These are phyloP conservation scores for Symbiodinium natans DNA, from an alignment of 73 alveolate genomes.

Conservation along the genomic window DNA sequence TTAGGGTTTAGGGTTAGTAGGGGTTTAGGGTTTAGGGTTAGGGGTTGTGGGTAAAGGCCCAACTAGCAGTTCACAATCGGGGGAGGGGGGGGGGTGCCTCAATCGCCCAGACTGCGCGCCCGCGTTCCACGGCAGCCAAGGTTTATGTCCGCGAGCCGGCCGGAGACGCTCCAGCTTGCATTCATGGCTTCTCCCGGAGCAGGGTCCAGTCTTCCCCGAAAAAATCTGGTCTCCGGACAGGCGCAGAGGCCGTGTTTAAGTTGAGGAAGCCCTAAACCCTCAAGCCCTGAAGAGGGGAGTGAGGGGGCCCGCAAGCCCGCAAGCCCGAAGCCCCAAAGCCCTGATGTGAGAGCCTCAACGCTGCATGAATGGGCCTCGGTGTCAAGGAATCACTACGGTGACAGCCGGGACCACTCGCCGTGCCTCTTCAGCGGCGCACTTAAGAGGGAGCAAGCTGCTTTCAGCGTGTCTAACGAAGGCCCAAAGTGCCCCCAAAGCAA, in stretches of 20 bases:
- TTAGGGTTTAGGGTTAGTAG: neutral
- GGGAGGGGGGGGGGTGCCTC: neutral
- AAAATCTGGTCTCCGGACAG: too few species aligned
- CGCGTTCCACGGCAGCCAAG: neutral
- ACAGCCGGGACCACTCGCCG: slow-evolving; percentile 45
- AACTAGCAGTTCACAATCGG: neutral
- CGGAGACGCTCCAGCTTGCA: slow-evolving; percentile 23
- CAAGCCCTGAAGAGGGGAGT: too few species aligned
- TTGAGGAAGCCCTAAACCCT: too few species aligned
- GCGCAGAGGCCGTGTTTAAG: too few species aligned
- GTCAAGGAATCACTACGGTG: slow-evolving; percentile 56
- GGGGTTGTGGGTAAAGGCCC: neutral
- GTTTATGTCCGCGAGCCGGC: slow-evolving; percentile 47
- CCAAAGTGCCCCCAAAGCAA: too few species aligned
- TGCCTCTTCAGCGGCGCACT: slow-evolving; percentile 50
- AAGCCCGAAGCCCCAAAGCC: too few species aligned
- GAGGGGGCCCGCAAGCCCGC: too few species aligned
- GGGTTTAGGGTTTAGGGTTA: too few species aligned
- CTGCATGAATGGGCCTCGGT: neutral
- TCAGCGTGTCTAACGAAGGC: too few species aligned
- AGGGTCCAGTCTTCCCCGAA: too few species aligned
- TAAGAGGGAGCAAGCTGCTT: too few species aligned
- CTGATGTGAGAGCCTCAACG: neutral
- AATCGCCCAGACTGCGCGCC: neutral
- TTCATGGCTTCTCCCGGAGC: too few species aligned